These are phyloP conservation scores for Rheum nobile DNA, from an alignment of 148 eudicot species.

Conservation along the genomic window DNA sequence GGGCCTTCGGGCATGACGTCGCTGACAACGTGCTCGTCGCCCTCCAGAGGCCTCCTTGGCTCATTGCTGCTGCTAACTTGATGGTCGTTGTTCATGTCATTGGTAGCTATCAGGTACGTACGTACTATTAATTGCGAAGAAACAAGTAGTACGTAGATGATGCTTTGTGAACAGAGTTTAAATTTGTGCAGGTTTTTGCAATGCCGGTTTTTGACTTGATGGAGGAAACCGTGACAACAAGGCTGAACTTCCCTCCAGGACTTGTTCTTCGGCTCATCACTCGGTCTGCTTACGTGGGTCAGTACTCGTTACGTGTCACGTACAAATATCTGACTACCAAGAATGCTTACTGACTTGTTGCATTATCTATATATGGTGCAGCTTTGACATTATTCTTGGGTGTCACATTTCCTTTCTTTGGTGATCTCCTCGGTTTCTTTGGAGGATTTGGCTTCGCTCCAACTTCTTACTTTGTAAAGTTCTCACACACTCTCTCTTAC, in stretches of 20 bases:
- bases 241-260: constrained; percentile 39
- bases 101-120: constrained; percentile 86
- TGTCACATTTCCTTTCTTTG: constrained; percentile 89
- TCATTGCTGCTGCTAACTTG: constrained; percentile 86
- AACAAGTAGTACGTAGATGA: too few species aligned
- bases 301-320: too few species aligned
- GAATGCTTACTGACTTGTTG: background rate
- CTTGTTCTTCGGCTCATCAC: constrained; percentile 39
- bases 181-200: constrained; percentile 56
- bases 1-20: constrained; percentile 85
- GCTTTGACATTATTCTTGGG: constrained; percentile 69
- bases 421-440: constrained; percentile 93
- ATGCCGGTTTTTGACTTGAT: constrained; percentile 79
- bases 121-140: too few species aligned
- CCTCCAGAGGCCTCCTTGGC: constrained; percentile 68
- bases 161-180: background rate
- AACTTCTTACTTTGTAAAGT: constrained; percentile 73
- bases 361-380: constrained; percentile 15
- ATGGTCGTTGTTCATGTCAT: constrained; percentile 93
- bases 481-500: background rate
- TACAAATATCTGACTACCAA: background rate
- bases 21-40: constrained; percentile 74
- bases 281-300: constrained; percentile 81
- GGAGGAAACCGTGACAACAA: constrained; percentile 37
- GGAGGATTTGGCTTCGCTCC: constrained; percentile 98